Base-by-base conservation (phyloP, 768 basidiomycete species). In the Phylloporus arenicola region DNA sequence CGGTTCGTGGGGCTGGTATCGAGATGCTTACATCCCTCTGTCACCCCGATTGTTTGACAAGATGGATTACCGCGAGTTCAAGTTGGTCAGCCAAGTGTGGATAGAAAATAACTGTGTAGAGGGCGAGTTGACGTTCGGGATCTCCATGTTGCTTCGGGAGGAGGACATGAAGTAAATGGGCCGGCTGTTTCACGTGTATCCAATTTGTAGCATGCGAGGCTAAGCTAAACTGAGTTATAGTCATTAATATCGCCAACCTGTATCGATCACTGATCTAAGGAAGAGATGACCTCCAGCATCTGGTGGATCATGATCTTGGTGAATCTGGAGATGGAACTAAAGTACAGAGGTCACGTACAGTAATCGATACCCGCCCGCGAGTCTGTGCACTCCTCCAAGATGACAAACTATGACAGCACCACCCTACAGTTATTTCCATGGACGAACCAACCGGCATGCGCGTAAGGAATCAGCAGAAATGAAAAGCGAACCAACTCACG, bases 1-100 rank as follows among this genome's bases (percentile, higher is more conserved):
- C 16, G 57, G 62, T 20, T 51, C 47, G 10, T 63, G 59, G 47
- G 68, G 65, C 31, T 72, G 69, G 70, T 59, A 53, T 29, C 58
- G 72, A 53, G 66, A 70, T 38, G 69, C 74, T 53, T 77, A 71
- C 68, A 65, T 78, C 9, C 79, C 79, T 0, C 63, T 81, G 25
- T 77, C 78, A 7, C 67, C 73, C 7, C 52, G 61, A n/a, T 52
- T 80, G 20, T 79, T 81, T 51, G 62, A 67, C 22, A 75, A 72
- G 63, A 65, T 67, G 46, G 78, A 79, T 53, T 75, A 74, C 40
- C 64, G 74, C 16, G 58, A 64, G 39, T 80, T 80, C 57, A 60
- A 59, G 31, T 49, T 80, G 17, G 57, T 62, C 3, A 68, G 70
- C 13, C 58, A 58, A n/a, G 64, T 76, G 9, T 69, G 68, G 62